Evolutionary conservation across 2,329 filamentous ascomycete species (phyloP), one percentile per base, ranked within the genome.

Genomic region (Aplosporella prunicola): DNA sequence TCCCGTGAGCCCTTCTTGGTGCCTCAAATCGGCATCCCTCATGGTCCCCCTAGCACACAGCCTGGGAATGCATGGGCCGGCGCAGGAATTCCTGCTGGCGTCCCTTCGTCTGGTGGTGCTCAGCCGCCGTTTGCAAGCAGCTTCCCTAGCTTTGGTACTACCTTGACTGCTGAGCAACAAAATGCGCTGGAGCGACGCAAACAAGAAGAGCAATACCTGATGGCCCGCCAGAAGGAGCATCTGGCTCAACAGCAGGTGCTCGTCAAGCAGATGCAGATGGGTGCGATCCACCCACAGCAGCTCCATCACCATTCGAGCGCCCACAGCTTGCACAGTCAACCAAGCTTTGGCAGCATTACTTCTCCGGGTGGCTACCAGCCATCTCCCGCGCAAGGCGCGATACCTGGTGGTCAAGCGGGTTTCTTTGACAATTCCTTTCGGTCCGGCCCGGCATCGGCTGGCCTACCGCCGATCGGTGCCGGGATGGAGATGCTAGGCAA

Each of bases 1-100:
- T 96, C 91, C 5, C 76, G 93, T 18, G 91, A 98, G 62, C 91
- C 91, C 0, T 98, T 98, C 69, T 70, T 98, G 30, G 93, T 98
- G 18, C 91, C 91, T 20, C 89, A 98, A 60, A 95, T 96, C 50
- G 89, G 89, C 14, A 87, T 96, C 36, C 79, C 87, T 34, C 89
- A 98, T 58, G 91, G 89, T 0, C 78, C 82, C 5, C 75, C 85
- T 13, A 62, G 69, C 20, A 63, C 61, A 30, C 66, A 64, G 42
- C 52, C 64, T 32, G 63, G 62, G 24, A 64, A 58, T 36, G 51
- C 57, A 20, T 68, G 66, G 63, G 58, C 64, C 29, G 63, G 60
- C 20, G 22, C 46, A 5, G 51, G 51, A 42, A 52, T 55, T 22
- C 48, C 56, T 32, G 53, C 58, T 39, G 56, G 58, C 33, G 51